These are phyloP conservation scores for Clonostachys chloroleuca DNA, from an alignment of 2,329 filamentous ascomycete genomes.

Conservation along the genomic window DNA sequence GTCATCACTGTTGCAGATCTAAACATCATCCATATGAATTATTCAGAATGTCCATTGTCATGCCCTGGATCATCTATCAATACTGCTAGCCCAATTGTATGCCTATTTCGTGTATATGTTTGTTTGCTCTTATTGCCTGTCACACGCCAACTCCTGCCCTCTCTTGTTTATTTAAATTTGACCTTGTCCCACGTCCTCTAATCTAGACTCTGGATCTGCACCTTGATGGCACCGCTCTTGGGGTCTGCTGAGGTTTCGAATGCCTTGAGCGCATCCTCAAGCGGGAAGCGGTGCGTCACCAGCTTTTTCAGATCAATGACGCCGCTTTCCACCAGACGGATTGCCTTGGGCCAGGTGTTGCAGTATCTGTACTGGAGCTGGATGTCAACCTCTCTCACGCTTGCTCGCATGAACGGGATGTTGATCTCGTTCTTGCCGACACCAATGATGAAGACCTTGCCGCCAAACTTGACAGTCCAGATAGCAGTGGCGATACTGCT, in stretches of 20 bases:
- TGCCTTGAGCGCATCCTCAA: conserved; percentile 85
- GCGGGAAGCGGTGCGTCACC: conserved; percentile 80
- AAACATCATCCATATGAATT: neutral
- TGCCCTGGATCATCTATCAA: too few species aligned
- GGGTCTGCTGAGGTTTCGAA: conserved; percentile 86
- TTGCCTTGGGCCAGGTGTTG: conserved; percentile 95
- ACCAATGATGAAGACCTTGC: conserved; percentile 94
- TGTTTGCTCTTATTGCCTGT: neutral
- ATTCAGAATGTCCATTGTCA: neutral
- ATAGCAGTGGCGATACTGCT: conserved; percentile 82
- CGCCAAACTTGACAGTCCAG: conserved; percentile 89
- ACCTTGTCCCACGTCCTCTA: conserved; percentile 14
- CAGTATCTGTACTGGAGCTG: conserved; percentile 96
- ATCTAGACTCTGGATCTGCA: conserved; percentile 77
- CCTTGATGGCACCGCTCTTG: conserved; percentile 95
- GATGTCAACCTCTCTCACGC: conserved; percentile 86
- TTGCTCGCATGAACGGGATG: conserved; percentile 91
- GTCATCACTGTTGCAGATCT: too few species aligned
- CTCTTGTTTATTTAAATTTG: neutral
- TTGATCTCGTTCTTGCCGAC: conserved; percentile 94
- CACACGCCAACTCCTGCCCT: conserved; percentile 1
- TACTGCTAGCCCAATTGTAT: neutral
- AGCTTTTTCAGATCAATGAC: conserved; percentile 77
- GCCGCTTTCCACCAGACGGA: conserved; percentile 79
- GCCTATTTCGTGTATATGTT: neutral